Evolutionary conservation across 257 asterid genomes (phyloP), one percentile per base, ranked within the genome.

Genomic region (Euphrasia confusa): DNA sequence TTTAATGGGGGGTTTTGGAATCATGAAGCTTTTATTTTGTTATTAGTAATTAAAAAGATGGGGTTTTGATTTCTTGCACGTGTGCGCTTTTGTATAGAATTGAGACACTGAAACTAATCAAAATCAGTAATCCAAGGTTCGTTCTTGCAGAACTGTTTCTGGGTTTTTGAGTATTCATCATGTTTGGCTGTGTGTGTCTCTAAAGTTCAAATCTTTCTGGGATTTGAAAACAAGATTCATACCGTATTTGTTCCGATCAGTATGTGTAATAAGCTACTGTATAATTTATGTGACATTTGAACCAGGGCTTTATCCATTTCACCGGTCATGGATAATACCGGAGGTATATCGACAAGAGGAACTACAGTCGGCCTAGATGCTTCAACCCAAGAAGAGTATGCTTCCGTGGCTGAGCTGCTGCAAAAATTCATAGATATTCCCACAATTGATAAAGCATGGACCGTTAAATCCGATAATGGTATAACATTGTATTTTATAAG

Each of bases 361-460:
- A 63, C 5, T 50, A 78, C 84, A 8, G 57, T 18, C 15, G 84
- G 69, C 35, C 17, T 77, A 11, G 89, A 84, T 63, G 77, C 70
- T 45, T 73, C 66, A 58, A 50, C 68, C 6, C 83, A 77, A 67
- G 92, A 85, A 73, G 95, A 89, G 60, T 83, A 73, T 66, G 69
- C 78, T 61, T 67, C 83, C 62, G 54, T 75, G 42, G 87, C 94
- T 50, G 74, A 80, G 69, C 64, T 87, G 63, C 94, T 89, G 63
- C 84, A 82, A 58, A 84, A 87, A 60, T 89, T 89, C 74, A 64
- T 78, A 10, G 80, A 81, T 58, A 83, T 89, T 17, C 74, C 94
- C 64, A 72, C 87, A 67, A 73, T 89, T 69, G 97, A 93, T 68
- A 93, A 82, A 75, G 97, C 99, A 54, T 93, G 97, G 99, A 75